Base-by-base conservation (phyloP, 306 rosid species). In the Pterocarpus santalinus region DNA sequence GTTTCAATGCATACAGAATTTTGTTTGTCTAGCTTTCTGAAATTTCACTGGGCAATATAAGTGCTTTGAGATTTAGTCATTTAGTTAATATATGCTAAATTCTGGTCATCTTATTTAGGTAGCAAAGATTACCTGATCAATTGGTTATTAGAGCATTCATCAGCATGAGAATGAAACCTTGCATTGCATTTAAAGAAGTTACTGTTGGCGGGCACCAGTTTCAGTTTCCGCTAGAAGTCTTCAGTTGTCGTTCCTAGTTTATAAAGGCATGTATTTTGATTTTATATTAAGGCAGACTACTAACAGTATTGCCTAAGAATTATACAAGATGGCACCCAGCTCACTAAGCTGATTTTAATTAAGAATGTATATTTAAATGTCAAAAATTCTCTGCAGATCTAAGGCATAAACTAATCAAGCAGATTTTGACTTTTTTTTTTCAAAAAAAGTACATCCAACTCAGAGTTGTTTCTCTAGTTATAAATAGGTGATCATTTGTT, bases 81-180 rank as follows among this genome's bases (percentile, higher is more conserved):
- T 10, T 81, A 51, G 43, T 53, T n/a, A 49, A 22, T 69, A 62
- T n/a, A 15, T 58, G 32, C 32, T 39, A 32, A 38, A 28, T 28
- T 22, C 46, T 76, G 14, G 73, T 34, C 44, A 34, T 47, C 57
- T 17, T 49, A 43, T 39, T 78, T 52, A 6, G 41, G 64, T 32
- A 49, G 15, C 13, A 44, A 36, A 57, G 22, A 14, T 8, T 39
- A 47, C 66, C 57, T 68, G 65, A 58, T 43, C 60, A 22, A 22
- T 6, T 67, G 17, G n/a, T 76, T 82, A 55, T 12, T 82, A 69
- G 65, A 22, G 68, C 46, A 46, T 55, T 35, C 51, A 62, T 15
- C n/a, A 4, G 17, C 66, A 60, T 66, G 33, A 32, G 15, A 35
- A 68, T 36, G 72, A 68, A 73, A 65, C 22, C 41, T 15, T 51